These are phyloP conservation scores for Lasiodiplodia citricola DNA, from an alignment of 2,329 filamentous ascomycete species.

Conservation along the genomic window DNA sequence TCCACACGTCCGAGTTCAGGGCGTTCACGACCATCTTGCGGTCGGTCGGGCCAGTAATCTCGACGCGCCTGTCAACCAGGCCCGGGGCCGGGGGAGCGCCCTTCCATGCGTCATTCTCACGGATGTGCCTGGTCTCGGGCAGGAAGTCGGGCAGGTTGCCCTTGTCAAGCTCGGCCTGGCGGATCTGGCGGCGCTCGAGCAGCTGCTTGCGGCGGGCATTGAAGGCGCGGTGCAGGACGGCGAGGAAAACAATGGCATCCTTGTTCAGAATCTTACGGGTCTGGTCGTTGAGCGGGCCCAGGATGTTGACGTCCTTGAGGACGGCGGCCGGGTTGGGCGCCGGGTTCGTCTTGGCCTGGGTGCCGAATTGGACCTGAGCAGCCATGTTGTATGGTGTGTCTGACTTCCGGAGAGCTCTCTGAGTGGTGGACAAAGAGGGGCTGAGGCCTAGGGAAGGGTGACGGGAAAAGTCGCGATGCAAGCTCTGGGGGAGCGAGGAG, in stretches of 20 bases:
- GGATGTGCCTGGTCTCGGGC: slow-evolving; percentile 92
- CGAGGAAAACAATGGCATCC: slow-evolving; percentile 87
- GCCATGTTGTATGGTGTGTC: slow-evolving; percentile 14
- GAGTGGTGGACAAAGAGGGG: slow-evolving; percentile 1
- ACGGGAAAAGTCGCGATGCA: slow-evolving; percentile 16
- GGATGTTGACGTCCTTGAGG: slow-evolving; percentile 86
- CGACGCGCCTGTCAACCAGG: slow-evolving; percentile 88
- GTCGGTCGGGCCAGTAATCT: slow-evolving; percentile 97
- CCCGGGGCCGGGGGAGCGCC: slow-evolving; percentile 90
- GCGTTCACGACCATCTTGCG: slow-evolving; percentile 99
- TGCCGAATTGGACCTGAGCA: slow-evolving; percentile 25
- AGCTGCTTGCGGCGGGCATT: slow-evolving; percentile 86
- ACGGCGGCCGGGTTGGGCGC: slow-evolving; percentile 71
- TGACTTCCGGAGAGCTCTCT: slow-evolving; percentile 4
- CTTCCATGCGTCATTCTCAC: slow-evolving; percentile 92
- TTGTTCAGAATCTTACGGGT: slow-evolving; percentile 92
- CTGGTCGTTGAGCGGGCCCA: slow-evolving; percentile 76
- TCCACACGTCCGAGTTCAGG: slow-evolving; percentile 94
- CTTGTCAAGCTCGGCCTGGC: slow-evolving; percentile 92
- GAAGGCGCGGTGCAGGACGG: slow-evolving; percentile 93
- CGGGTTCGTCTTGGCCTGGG: slow-evolving; percentile 54
- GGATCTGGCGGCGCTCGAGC: slow-evolving; percentile 81
- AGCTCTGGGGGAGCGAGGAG: slow-evolving; percentile 1
- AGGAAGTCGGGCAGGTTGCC: slow-evolving; percentile 91
- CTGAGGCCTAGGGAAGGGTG: slow-evolving; percentile 8